Evolutionary conservation across 495 filamentous ascomycete genomes (phyloP), one percentile per base, ranked within the genome.

Genomic region (Achaetomiella virescens): DNA sequence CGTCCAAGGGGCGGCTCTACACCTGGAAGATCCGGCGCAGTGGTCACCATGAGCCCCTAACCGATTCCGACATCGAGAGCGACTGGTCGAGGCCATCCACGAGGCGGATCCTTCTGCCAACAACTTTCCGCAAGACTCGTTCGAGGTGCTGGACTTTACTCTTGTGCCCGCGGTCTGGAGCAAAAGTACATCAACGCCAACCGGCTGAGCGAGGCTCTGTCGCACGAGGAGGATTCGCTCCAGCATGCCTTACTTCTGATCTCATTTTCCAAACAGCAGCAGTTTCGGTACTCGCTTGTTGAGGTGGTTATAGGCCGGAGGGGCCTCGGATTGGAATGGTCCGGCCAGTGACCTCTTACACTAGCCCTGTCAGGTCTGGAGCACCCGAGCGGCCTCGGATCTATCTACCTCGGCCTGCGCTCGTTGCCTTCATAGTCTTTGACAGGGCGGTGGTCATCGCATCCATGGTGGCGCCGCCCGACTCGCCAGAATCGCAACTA

Each of bases 1-100:
- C 90, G 11, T 77, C 82, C 6, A 81, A 82, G 40, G 91, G 89
- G 20, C 71, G 82, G 27, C 68, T 98, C 14, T 84, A 93, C 54
- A 78, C 84, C 11, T 98, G 93, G 93, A 86, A 88, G 64, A 77
- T 95, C 5, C 89, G 89, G 63, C 86, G 91, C 68, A 85, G 88
- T 35, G 91, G 91, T 25, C 86, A 77, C 37, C 74, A 79, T 54
- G 81, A 83, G 46, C 63, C 74, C 15, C 63, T 84, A 0, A 66
- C 76, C 27, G 80, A 82, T 35, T 59, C 69, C 12, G 74, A 78
- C 50, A 50, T 72, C 68, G 69, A 36, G 70, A 66, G 21, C 47
- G 60, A 6, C 60, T 77, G 20, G 43, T 72, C 17, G 60, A 60
- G 15, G 68, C 66, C 36, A 41, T 78, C 25, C 65, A 65, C 21